phyloP scores from a whole-genome alignment of 2,329 filamentous ascomycete genomes.

The Chrysosporium queenslandicum region DNA sequence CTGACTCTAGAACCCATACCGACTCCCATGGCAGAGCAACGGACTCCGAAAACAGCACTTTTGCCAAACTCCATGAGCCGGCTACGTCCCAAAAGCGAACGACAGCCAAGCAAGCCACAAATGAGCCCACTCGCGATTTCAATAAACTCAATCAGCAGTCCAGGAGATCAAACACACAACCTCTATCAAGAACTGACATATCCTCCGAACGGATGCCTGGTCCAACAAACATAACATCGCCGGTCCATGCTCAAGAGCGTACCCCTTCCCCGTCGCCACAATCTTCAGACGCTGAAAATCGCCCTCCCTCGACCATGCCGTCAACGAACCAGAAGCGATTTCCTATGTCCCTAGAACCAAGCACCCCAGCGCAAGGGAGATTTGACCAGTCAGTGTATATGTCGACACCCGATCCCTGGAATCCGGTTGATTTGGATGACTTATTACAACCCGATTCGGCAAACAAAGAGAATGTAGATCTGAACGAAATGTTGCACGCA shows the following conservation, averaged over 20 bases:
- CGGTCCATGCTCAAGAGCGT: conserved; percentile 25
- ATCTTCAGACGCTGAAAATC: conserved; percentile 71
- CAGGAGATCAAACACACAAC: not conserved
- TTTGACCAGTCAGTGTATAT: conserved; percentile 44
- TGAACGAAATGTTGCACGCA: conserved; percentile 41
- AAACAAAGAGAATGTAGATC: conserved; percentile 42
- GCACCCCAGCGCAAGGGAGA: conserved; percentile 49
- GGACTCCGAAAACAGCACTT: not conserved
- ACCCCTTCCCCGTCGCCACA: conserved; percentile 61
- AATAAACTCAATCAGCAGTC: not conserved
- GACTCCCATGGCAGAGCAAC: not conserved
- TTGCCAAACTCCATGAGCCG: not conserved
- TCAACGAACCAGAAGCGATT: conserved; percentile 37
- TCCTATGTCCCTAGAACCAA: conserved; percentile 36
- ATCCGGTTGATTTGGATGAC: conserved; percentile 62
- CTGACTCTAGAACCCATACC: not conserved
- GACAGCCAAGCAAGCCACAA: not conserved
- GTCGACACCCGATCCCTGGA: conserved; percentile 55
- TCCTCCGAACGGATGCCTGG: not conserved
- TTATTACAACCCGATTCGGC: conserved; percentile 37
- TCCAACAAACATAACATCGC: conserved; percentile 20
- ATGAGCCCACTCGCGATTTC: not conserved
- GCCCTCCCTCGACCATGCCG: conserved; percentile 58
- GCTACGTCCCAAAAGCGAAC: not conserved
- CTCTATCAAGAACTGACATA: not conserved